Percentiles rank a stretch among this genome's conserved stretches.
phyloP scores from a whole-genome alignment of 371 early-diverging fungal genomes.

The Mortierella sp. region DNA sequence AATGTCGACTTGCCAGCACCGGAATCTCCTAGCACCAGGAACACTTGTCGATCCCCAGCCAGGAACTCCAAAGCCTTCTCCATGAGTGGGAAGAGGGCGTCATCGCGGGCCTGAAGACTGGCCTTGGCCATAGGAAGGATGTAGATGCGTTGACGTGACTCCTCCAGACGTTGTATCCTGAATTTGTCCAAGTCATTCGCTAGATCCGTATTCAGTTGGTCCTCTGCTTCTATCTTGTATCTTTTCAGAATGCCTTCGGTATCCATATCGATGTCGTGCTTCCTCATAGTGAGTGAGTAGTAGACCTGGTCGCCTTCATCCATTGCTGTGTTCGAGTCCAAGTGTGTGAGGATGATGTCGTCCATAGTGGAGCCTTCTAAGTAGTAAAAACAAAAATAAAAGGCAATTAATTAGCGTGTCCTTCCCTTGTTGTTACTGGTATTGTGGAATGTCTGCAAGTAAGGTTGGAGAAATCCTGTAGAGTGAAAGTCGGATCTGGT shows the following conservation, averaged over 20 bases:
- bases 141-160: background rate
- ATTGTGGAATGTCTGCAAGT: no score
- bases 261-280: background rate
- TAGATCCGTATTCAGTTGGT: background rate
- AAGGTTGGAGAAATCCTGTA: no score
- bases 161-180: background rate
- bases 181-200: background rate
- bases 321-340: no score
- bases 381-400: background rate
- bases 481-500: no score
- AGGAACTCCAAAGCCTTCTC: conserved; percentile 7
- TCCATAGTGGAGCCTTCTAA: no score
- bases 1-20: conserved; percentile 27
- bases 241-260: background rate
- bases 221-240: background rate
- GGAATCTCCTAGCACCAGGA: conserved; percentile 17
- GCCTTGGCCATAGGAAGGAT: conserved; percentile 5
- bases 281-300: no score
- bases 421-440: no score
- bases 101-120: conserved; percentile 11
- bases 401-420: no score
- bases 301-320: background rate
- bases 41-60: background rate
- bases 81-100: background rate
- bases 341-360: background rate